Base-by-base conservation (phyloP, 176 grass and related monocot genomes). In the Melocanna baccifera region DNA sequence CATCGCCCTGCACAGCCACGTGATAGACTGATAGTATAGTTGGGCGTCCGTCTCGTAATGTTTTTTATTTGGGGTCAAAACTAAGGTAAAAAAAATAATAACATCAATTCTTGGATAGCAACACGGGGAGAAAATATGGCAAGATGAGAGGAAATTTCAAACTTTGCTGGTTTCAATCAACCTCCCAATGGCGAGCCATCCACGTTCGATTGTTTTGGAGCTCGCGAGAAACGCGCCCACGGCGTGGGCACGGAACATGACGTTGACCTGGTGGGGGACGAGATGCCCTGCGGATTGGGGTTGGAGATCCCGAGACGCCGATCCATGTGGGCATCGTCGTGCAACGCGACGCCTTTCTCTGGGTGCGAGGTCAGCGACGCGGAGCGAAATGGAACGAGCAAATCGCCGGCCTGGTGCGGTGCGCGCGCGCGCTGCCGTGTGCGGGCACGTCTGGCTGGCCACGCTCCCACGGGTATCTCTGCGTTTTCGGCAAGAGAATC, bases 1-100 rank as follows among this genome's bases (percentile, higher is more conserved):
- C 42, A 41, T 14, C 57, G 57, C 55, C 59, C 69, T 25, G 43
- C 80, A n/a, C 0, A 26, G 11, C 48, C 84, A 83, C 74, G 80
- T 83, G 84, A 86, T n/a, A n/a, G n/a, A n/a, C n/a, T n/a, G n/a
- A n/a, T 51, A 7, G 22, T 41, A 36, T 45, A 90, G 74, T 61
- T 2, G 0, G 1, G 47, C 50, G 84, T 67, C 67, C 67, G 67
- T 36, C 67, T 85, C 62, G 11, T 26, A 40, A 16, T 12, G 39
- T 8, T 1, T 39, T 14, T 41, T 9, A 46, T 18, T 40, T 30
- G 11, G 12, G 34, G 58, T 81, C 73, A 75, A 87, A 85, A 48
- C 32, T 23, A 52, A 16, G n/a, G 36, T 29, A 9, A 42, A 25
- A 65, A 30, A 8, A 41, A 23, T 65, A 30, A 25, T 37, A 34